Conservation (phyloP, 2,329 filamentous ascomycete genomes). For the Trichoderma guizhouense region DNA sequence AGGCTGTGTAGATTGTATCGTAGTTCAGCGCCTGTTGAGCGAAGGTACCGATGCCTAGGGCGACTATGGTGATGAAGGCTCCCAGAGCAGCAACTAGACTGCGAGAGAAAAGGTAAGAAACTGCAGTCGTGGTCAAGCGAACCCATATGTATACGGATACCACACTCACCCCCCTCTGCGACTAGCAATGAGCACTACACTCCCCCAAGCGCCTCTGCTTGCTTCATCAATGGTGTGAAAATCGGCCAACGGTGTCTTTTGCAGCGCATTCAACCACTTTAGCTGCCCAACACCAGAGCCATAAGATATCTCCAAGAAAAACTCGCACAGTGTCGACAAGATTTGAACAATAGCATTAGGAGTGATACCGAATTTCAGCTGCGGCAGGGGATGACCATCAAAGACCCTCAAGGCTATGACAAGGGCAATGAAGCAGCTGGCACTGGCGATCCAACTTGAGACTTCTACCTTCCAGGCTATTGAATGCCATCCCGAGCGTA, state of each 20-base stretch:
- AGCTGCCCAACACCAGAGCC: background rate
- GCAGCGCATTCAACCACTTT: background rate
- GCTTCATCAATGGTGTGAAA: background rate
- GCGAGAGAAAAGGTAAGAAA: background rate
- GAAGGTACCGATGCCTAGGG: conserved; percentile 8
- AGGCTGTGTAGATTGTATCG: background rate
- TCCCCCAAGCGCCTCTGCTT: conserved; percentile 3
- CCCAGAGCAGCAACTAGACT: background rate
- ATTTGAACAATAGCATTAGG: background rate
- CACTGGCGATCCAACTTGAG: background rate
- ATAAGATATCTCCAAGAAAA: background rate
- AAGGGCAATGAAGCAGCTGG: background rate
- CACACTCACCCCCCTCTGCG: background rate
- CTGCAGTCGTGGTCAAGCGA: background rate
- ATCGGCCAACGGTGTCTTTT: background rate
- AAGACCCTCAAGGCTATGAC: background rate
- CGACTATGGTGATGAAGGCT: background rate
- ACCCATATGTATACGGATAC: background rate
- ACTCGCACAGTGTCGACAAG: background rate
- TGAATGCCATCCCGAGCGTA: background rate
- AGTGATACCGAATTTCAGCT: background rate
- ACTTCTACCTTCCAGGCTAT: background rate
- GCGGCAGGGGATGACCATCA: background rate
- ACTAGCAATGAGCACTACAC: background rate
- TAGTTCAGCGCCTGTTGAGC: background rate